Conservation (phyloP, 176 grass and related monocot genomes). For the Puya raimondii region DNA sequence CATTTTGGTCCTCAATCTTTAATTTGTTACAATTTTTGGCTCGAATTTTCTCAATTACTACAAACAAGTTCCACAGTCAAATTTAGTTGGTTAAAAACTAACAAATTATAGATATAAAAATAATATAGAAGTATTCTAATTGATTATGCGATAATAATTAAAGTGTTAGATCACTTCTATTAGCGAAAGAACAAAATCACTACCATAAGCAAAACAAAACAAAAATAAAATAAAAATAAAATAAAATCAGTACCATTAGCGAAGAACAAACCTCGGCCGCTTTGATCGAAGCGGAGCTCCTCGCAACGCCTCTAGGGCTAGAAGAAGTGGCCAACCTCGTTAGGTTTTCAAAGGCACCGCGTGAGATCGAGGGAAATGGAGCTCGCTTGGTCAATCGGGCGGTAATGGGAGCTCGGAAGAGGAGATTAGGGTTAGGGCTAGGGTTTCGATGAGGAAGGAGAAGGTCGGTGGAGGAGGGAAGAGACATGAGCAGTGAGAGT, state of each 20-base stretch:
- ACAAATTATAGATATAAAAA: no score
- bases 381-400: background rate
- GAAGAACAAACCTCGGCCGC: background rate
- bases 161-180: background rate
- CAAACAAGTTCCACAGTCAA: no score
- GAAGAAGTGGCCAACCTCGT: background rate
- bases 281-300: background rate
- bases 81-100: no score
- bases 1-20: no score
- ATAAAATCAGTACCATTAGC: background rate
- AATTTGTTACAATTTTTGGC: no score
- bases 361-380: background rate
- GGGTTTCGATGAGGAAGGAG: background rate
- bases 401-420: background rate
- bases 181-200: background rate
- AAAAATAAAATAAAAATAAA: no score
- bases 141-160: background rate
- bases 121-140: no score
- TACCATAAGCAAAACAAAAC: background rate
- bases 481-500: no score
- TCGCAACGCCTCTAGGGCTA: background rate
- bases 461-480: background rate
- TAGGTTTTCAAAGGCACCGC: background rate
- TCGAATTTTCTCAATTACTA: no score
- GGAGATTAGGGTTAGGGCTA: background rate